phyloP scores from a whole-genome alignment of 208 protist genomes.

The Leishmania tropica region DNA sequence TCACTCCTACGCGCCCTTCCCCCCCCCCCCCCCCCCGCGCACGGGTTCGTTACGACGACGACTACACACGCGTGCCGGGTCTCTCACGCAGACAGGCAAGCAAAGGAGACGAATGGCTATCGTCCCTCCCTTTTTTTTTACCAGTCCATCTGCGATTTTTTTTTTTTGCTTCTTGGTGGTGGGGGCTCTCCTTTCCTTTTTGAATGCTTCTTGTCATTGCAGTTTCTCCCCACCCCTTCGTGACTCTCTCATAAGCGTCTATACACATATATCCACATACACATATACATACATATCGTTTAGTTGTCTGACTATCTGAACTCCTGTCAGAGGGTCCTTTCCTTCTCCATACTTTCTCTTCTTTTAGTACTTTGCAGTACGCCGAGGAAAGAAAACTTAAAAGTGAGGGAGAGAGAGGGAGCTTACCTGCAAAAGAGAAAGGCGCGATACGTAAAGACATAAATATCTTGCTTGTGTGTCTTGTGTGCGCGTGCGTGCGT shows the following conservation, averaged over 20 bases:
- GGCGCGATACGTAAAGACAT: no score
- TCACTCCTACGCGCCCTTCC: neutral
- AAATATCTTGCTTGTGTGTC: neutral
- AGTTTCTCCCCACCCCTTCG: neutral
- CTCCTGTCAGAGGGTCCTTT: no score
- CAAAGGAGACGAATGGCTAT: neutral
- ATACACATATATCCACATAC: neutral
- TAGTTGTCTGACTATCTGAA: no score
- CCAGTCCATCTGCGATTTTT: neutral
- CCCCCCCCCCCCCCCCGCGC: neutral
- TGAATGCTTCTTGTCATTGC: neutral
- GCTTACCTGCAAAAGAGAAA: no score
- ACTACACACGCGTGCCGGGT: neutral
- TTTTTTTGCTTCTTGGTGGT: neutral
- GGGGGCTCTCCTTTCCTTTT: no score
- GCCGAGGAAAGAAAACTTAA: no score
- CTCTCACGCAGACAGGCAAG: neutral
- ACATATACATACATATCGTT: conserved; percentile 22
- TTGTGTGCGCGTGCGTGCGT: neutral
- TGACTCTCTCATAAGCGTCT: neutral
- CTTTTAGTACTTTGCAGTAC: no score
- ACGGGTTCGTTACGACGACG: neutral
- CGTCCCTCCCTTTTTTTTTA: neutral
- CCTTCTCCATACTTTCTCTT: neutral
- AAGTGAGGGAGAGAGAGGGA: no score